phyloP scores from a whole-genome alignment of 331 rosid genomes.

The Saraca asoca region DNA sequence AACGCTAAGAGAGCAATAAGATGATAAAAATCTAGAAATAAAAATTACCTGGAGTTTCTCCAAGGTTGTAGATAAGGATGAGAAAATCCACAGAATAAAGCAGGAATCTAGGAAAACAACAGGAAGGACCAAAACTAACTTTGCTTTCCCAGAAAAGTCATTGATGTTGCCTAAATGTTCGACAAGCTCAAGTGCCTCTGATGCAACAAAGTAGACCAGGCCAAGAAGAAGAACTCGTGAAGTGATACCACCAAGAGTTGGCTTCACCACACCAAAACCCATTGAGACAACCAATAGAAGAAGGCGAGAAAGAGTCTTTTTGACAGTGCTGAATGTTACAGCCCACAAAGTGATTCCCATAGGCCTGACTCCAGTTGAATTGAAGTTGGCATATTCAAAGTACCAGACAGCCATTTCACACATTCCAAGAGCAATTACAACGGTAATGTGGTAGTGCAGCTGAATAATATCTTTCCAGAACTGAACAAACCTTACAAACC shows the following conservation, averaged over 20 bases:
- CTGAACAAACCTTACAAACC: constrained; percentile 85
- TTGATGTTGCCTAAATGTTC: constrained; percentile 89
- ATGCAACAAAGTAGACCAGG: constrained; percentile 63
- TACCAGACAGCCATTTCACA: constrained; percentile 98
- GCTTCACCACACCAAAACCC: constrained; percentile 85
- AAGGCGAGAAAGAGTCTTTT: constrained; percentile 83
- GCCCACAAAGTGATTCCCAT: constrained; percentile 93
- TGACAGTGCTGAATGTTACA: constrained; percentile 75
- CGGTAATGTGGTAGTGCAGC: constrained; percentile 81
- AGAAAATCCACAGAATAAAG: constrained; percentile 88
- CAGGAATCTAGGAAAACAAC: constrained; percentile 83
- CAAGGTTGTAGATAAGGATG: constrained; percentile 79
- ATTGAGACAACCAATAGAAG: constrained; percentile 91
- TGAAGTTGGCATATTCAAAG: constrained; percentile 84
- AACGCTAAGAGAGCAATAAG: constrained; percentile 8
- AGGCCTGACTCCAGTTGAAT: constrained; percentile 84
- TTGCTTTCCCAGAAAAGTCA: constrained; percentile 82
- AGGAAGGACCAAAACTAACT: constrained; percentile 74
- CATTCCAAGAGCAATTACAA: constrained; percentile 93
- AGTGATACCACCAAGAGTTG: constrained; percentile 77
- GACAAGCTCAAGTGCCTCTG: constrained; percentile 83
- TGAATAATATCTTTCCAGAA: constrained; percentile 83
- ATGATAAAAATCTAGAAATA: neutral
- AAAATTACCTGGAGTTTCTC: constrained; percentile 85
- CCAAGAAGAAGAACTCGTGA: constrained; percentile 68